Conservation (phyloP, 208 protist species). For the Crithidia sp. region DNA sequence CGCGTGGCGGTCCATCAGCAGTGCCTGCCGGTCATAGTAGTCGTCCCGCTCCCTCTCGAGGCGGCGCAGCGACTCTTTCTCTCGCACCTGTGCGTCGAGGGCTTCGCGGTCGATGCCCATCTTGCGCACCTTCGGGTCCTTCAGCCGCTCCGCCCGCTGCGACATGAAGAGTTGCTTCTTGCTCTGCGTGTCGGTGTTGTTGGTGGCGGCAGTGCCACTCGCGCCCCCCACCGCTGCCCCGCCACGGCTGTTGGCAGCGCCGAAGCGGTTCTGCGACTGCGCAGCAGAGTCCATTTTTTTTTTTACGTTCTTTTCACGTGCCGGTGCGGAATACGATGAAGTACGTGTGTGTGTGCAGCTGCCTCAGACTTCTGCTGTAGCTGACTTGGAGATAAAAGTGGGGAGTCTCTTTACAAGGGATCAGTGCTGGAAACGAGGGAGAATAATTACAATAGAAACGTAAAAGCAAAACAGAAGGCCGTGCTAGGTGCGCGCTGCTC, state of each 20-base stretch:
- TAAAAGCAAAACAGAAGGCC: not conserved
- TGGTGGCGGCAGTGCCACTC: constrained; percentile 13
- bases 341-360: not conserved
- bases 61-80: constrained; percentile 82
- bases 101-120: constrained; percentile 93
- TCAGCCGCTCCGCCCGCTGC: constrained; percentile 89
- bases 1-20: constrained; percentile 91
- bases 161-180: constrained; percentile 89
- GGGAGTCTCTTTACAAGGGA: no score
- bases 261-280: constrained; percentile 10
- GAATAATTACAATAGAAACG: not conserved
- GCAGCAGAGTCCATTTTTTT: constrained; percentile 17
- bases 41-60: constrained; percentile 89
- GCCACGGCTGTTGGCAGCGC: constrained; percentile 17
- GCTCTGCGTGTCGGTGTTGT: constrained; percentile 30
- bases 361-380: no score
- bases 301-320: not conserved
- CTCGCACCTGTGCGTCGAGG: constrained; percentile 90
- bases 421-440: not conserved
- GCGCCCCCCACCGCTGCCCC: not conserved
- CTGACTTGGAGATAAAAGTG: no score
- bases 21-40: constrained; percentile 87
- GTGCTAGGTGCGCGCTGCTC: not conserved
- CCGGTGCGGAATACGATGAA: no score
- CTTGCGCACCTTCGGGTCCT: constrained; percentile 90